These are phyloP conservation scores for Xylaria intraflava DNA, from an alignment of 495 filamentous ascomycete genomes.

Conservation along the genomic window DNA sequence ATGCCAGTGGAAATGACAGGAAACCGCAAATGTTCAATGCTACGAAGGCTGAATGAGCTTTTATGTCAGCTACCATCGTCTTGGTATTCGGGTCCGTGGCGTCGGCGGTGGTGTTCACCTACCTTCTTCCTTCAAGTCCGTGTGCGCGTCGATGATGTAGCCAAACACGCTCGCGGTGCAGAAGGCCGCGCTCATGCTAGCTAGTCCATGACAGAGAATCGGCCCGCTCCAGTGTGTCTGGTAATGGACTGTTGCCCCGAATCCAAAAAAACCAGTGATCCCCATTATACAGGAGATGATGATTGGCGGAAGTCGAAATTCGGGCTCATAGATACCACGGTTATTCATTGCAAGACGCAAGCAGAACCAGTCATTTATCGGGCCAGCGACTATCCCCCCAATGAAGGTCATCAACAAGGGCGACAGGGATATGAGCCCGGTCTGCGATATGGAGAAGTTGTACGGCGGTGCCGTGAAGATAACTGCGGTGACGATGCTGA, in stretches of 20 bases:
- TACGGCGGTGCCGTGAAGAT: conserved; percentile 48
- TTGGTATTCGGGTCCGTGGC: neutral
- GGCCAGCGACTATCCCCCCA: conserved; percentile 44
- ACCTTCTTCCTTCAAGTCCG: conserved; percentile 44
- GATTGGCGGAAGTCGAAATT: conserved; percentile 48
- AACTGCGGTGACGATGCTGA: conserved; percentile 46
- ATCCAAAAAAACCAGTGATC: conserved; percentile 52
- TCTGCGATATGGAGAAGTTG: conserved; percentile 44
- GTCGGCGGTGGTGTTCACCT: neutral
- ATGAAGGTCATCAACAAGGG: conserved; percentile 45
- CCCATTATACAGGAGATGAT: conserved; percentile 37
- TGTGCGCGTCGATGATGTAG: conserved; percentile 49
- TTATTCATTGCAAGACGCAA: conserved; percentile 42
- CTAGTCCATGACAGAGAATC: conserved; percentile 46
- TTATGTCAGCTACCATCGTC: conserved; percentile 7
- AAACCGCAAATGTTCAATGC: conserved; percentile 50
- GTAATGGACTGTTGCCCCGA: conserved; percentile 52
- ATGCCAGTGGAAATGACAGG: conserved; percentile 48
- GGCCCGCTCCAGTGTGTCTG: conserved; percentile 50
- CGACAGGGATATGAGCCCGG: conserved; percentile 44
- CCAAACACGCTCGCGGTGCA: conserved; percentile 47
- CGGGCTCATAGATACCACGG: conserved; percentile 48
- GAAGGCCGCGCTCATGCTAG: conserved; percentile 48
- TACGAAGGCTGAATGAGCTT: conserved; percentile 37
- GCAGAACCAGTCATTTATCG: conserved; percentile 47